Percentiles rank a stretch among this genome's conserved stretches.
phyloP scores from a whole-genome alignment of 2,329 filamentous ascomycete species.

The Monilinia fructigena region DNA sequence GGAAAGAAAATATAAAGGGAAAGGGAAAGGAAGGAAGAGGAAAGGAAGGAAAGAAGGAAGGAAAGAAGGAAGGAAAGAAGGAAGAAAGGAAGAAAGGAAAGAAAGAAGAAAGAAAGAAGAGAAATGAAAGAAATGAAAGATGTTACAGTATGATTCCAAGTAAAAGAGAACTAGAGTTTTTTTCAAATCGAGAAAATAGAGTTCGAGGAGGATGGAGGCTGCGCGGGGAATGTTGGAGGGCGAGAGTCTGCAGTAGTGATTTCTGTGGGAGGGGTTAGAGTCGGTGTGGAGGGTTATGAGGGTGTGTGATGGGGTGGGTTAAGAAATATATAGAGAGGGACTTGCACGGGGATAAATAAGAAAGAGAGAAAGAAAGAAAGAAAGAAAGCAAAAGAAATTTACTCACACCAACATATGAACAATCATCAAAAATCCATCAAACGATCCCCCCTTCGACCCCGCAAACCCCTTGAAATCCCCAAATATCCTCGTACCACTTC shows the following conservation, averaged over 20 bases:
- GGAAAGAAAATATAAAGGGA: neutral
- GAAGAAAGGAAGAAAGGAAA: neutral
- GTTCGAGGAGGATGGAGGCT: conserved; percentile 35
- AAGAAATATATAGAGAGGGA: too few relatives aligned
- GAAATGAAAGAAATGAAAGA: neutral
- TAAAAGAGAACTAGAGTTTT: conserved; percentile 10
- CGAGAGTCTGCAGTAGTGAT: conserved; percentile 37
- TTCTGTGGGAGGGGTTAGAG: conserved; percentile 27
- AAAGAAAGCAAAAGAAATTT: neutral
- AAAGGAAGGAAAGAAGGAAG: too few relatives aligned
- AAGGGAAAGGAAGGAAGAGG: neutral
- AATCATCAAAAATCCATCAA: conserved; percentile 38
- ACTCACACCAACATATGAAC: conserved; percentile 38
- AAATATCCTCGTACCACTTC: conserved; percentile 31
- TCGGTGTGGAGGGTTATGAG: neutral
- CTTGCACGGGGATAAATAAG: too few relatives aligned
- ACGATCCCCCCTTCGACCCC: conserved; percentile 32
- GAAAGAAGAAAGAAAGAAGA: neutral
- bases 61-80: neutral
- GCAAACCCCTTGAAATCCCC: conserved; percentile 36
- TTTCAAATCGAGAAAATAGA: conserved; percentile 38
- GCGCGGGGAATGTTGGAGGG: conserved; percentile 32
- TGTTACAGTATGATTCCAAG: neutral
- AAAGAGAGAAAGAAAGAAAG: neutral
- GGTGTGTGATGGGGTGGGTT: neutral